Evolutionary conservation across 148 eudicot species (phyloP).

Genomic region (Silene uniflora): DNA sequence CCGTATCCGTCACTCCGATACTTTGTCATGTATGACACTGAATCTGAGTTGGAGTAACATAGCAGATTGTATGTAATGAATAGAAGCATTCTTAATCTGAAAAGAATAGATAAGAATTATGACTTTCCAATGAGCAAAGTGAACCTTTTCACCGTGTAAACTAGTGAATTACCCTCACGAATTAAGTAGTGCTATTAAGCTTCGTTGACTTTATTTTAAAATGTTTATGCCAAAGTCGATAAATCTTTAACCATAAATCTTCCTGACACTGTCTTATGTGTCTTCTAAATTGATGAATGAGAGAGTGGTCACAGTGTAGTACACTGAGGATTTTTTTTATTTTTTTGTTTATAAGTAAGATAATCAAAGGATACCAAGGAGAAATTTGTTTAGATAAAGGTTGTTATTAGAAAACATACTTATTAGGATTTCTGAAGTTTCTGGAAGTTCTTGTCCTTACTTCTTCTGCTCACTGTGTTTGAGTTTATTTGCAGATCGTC

Average conservation of each 20-base stretch:
- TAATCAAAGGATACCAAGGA: too few species aligned
- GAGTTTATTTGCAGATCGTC: conserved; percentile 60
- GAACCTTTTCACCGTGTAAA: neutral
- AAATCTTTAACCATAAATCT: neutral
- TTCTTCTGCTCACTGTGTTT: neutral
- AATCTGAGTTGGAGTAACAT: too few species aligned
- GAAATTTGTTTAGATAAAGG: neutral
- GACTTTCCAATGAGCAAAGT: neutral
- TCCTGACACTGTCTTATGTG: neutral
- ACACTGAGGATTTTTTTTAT: neutral
- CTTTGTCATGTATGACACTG: too few species aligned
- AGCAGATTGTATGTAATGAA: neutral
- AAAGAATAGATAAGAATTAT: neutral
- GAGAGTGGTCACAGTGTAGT: neutral
- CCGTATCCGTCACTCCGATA: too few species aligned
- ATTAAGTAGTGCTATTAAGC: neutral
- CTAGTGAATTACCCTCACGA: neutral
- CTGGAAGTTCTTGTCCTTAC: neutral
- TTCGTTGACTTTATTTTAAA: neutral
- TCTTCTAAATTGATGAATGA: neutral
- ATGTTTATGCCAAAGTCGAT: neutral
- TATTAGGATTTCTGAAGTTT: neutral
- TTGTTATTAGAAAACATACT: neutral
- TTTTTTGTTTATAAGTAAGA: too few species aligned
- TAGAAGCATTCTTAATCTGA: neutral